Evolutionary conservation across 345 rosid genomes (phyloP), one percentile per base, ranked within the genome.

Genomic region (Isatis tinctoria): DNA sequence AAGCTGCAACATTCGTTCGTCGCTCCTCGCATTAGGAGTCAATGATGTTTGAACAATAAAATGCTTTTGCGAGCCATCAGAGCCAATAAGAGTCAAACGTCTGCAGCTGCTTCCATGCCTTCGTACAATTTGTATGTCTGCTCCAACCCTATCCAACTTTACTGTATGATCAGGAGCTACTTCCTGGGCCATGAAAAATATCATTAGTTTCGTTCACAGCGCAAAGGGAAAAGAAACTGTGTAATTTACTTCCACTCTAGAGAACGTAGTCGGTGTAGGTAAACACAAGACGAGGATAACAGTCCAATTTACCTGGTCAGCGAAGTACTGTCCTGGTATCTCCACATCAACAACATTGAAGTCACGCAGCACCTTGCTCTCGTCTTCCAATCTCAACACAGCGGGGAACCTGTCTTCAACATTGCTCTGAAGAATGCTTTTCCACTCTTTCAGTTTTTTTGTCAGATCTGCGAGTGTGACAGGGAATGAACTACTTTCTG

Each of bases 61-160:
- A 75, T 92, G 98, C 32, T 87, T 84, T 69, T 92, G 97, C 54
- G 98, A 92, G 73, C 99, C 99, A 83, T 96, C 98, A 16, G 98
- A 96, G 52, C 97, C 99, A 64, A 95, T 90, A 49, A 95, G 82
- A 59, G 98, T 92, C 85, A 95, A 76, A 40, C 98, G 97, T 58
- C 98, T 82, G 87, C 92, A 95, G 75, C 99, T 95, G 84, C 98
- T 95, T 74, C 98, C 99, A 85, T 95, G 99, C 80, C 99, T 88
- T 69, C 98, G 82, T 64, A 95, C 99, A 74, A 92, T 95, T 14
- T 90, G 98, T 74, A 95, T 85, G 72, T 92, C 98, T 70, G 98
- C 96, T 79, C 92, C 98, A 41, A 95, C 87, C 80, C 91, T 82
- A 59, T 95, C 99, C 70, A 95, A 74, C 86, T 95, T 95, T 54